Base-by-base conservation (phyloP, 768 basidiomycete species). In the Collybia nuda region DNA sequence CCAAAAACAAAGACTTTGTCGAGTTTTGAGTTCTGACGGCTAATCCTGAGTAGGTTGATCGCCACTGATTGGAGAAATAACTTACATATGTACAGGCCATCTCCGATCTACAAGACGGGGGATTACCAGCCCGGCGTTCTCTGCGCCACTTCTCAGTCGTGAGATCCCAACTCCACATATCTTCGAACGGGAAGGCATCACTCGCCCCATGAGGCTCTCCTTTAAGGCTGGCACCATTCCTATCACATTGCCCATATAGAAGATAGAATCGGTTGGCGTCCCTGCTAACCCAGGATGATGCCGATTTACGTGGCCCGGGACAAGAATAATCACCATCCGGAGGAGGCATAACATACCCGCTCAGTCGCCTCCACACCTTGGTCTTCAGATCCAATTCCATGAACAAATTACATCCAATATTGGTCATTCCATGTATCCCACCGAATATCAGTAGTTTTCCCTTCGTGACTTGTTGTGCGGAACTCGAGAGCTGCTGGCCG, bases 391-490 rank as follows among this genome's bases (percentile, higher is more conserved):
- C 65, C 9, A 76, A 61, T 14, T 60, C 67, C 56, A 69, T 67
- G 57, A 75, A 66, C 32, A 71, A 52, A 54, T 75, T 72, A 46
- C 65, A 66, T 11, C 72, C 73, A 38, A 74, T 56, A 14, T 48
- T 51, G 7, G 58, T 64, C 8, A 28, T 52, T n/a, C 49, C 40
- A 44, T 70, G 65, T 2, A 54, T 55, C 2, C 74, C 75, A 2
- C 69, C 71, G 47, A 76, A 75, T 12, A 75, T 62, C 48, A 73
- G 72, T 1, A 76, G 46, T 36, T 67, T 70, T 28, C 63, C 62
- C 12, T 63, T 51, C 21, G 67, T 57, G 37, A 63, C 56, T 22
- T 66, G 61, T 47, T 59, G 56, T 0, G 62, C 56, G 18, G 57
- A 47, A 41, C 61, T 56, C 4, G 40, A 39, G 40, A 52, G 49